Conservation (phyloP, 805 yeast genomes). For the Metschnikowia vanudenii region DNA sequence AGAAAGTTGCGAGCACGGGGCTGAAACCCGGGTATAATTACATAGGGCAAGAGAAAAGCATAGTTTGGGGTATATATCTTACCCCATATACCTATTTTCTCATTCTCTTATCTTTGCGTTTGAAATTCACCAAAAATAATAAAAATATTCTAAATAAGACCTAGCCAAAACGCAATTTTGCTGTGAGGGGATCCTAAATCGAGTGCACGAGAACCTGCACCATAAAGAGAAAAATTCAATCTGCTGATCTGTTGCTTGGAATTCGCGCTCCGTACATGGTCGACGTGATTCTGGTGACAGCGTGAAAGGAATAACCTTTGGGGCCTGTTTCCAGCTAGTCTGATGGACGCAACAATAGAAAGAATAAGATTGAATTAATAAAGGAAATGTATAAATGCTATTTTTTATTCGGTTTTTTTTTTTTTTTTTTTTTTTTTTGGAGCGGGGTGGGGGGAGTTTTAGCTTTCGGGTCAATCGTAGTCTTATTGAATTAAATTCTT, state of each 20-base stretch:
- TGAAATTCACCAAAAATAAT: neutral
- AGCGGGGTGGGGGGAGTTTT: too few species aligned
- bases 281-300: neutral
- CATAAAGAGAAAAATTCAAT: neutral
- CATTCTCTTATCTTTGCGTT: neutral
- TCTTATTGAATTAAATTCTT: neutral
- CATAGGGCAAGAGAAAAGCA: neutral
- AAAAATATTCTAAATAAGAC: too few species aligned
- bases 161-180: neutral
- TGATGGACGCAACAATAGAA: neutral
- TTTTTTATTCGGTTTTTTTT: too few species aligned
- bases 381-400: too few species aligned
- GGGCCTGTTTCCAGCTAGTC: neutral
- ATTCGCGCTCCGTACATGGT: neutral
- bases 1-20: neutral
- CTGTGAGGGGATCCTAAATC: neutral
- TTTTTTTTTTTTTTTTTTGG: too few species aligned
- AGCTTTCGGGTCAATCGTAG: too few species aligned
- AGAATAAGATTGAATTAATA: too few species aligned
- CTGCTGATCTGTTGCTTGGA: constrained; percentile 1
- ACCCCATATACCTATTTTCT: neutral
- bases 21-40: too few species aligned
- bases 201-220: constrained; percentile 2
- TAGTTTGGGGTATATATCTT: neutral
- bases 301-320: neutral